Conservation (phyloP, 176 grass and related monocot species). For the Pontederia paniculata region DNA sequence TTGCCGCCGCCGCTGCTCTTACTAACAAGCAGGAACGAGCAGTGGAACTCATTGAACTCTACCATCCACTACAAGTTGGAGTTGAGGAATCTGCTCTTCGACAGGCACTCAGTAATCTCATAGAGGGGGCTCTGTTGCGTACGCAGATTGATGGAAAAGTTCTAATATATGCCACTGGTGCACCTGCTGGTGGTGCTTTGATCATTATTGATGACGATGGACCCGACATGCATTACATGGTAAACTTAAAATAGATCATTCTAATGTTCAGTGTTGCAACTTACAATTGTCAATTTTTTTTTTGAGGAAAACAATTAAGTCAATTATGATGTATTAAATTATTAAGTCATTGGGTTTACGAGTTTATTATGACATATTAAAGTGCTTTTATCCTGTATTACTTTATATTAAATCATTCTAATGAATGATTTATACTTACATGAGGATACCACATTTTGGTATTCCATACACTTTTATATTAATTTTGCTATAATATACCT, state of each 20-base stretch:
- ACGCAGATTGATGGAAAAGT: slow-evolving; percentile 40
- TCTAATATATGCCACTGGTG: slow-evolving; percentile 40
- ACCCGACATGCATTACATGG: slow-evolving; percentile 81
- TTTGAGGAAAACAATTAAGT: too few species aligned
- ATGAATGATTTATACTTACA: too few species aligned
- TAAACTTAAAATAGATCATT: slow-evolving; percentile 25
- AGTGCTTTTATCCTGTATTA: too few species aligned
- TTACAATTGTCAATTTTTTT: too few species aligned
- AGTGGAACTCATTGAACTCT: slow-evolving; percentile 37
- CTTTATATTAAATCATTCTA: too few species aligned
- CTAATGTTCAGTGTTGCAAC: background rate
- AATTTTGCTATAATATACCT: too few species aligned
- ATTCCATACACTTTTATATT: too few species aligned
- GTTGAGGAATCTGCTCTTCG: slow-evolving; percentile 62
- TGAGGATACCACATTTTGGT: too few species aligned
- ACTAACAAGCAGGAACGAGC: slow-evolving; percentile 45
- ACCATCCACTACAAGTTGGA: slow-evolving; percentile 34
- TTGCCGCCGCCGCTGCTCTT: slow-evolving; percentile 44
- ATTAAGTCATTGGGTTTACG: too few species aligned
- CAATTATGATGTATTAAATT: too few species aligned
- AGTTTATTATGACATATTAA: too few species aligned
- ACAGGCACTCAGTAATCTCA: slow-evolving; percentile 72
- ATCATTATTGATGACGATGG: slow-evolving; percentile 73
- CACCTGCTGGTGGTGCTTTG: slow-evolving; percentile 44
- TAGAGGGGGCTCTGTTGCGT: slow-evolving; percentile 67